Percentiles rank a stretch among this genome's conserved stretches.
Conservation (phyloP, 2,329 filamentous ascomycete species). For the Pseudogymnoascus sp. region DNA sequence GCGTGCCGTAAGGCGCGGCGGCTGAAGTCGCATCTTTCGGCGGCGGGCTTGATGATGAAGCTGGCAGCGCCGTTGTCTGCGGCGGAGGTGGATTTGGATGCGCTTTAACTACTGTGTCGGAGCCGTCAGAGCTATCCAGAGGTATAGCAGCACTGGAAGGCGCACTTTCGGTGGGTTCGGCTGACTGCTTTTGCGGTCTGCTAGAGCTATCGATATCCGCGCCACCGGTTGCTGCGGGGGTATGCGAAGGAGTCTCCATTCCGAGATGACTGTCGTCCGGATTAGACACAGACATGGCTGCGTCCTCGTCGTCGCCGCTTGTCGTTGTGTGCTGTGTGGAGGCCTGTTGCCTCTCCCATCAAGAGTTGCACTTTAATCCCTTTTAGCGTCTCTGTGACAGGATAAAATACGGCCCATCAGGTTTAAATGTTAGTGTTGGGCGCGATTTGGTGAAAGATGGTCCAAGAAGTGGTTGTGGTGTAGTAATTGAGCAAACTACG, state of each 20-base stretch:
- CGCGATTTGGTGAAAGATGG: background rate
- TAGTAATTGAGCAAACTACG: constrained; percentile 6
- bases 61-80: background rate
- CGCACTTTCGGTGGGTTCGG: background rate
- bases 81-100: background rate
- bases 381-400: background rate
- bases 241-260: background rate
- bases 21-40: background rate
- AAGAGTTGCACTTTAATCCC: background rate
- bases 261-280: background rate
- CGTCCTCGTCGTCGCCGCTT: background rate
- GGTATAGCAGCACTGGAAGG: background rate
- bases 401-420: background rate
- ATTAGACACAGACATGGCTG: background rate
- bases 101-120: background rate
- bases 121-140: background rate
- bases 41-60: background rate
- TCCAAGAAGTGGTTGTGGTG: background rate
- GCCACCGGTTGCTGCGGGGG: background rate
- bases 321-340: background rate
- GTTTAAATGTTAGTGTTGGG: background rate
- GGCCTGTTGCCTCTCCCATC: constrained; percentile 1
- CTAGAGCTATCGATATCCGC: background rate
- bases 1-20: constrained; percentile 63
- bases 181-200: background rate